Percentiles rank a stretch among this genome's conserved stretches.
These are phyloP conservation scores for Ophiostoma sp. DNA, from an alignment of 2,329 filamentous ascomycete genomes.

Conservation along the genomic window DNA sequence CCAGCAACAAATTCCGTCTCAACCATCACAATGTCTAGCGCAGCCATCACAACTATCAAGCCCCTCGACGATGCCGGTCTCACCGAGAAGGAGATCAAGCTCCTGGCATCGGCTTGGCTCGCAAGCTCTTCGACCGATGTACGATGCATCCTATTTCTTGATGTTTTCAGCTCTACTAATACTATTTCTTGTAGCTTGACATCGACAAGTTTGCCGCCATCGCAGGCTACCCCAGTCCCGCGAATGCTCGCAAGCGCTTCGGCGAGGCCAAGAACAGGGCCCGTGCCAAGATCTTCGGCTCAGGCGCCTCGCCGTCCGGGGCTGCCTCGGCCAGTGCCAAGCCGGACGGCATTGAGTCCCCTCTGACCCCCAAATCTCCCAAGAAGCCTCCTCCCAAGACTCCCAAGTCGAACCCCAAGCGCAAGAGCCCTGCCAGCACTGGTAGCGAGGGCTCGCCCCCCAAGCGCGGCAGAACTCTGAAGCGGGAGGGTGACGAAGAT, in stretches of 20 bases:
- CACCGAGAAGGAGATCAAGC: slow-evolving; percentile 20
- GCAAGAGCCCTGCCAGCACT: slow-evolving; percentile 4
- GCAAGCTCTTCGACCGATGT: slow-evolving; percentile 12
- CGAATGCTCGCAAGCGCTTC: slow-evolving; percentile 47
- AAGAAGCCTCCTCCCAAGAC: slow-evolving; percentile 4
- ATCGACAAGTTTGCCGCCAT: slow-evolving; percentile 25
- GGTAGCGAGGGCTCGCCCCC: background rate
- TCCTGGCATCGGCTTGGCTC: slow-evolving; percentile 25
- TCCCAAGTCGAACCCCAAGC: slow-evolving; percentile 12
- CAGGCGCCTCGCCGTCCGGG: background rate
- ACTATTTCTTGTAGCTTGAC: slow-evolving; percentile 23
- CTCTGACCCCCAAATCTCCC: background rate
- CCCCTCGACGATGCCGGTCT: slow-evolving; percentile 18
- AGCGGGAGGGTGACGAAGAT: background rate
- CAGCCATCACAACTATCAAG: slow-evolving; percentile 3
- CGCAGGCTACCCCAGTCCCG: slow-evolving; percentile 23
- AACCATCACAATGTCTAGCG: background rate
- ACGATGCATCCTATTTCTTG: background rate
- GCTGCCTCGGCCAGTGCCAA: background rate
- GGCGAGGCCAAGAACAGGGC: slow-evolving; percentile 52
- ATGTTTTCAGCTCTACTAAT: background rate
- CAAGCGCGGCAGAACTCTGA: slow-evolving; percentile 14
- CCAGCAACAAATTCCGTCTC: background rate
- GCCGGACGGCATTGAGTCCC: no score
- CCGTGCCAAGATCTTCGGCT: slow-evolving; percentile 21